A percentile compares a stretch with the other conserved stretches of the same genome.
Conservation (phyloP, 2,329 filamentous ascomycete genomes). For the Penicillium griseofulvum region DNA sequence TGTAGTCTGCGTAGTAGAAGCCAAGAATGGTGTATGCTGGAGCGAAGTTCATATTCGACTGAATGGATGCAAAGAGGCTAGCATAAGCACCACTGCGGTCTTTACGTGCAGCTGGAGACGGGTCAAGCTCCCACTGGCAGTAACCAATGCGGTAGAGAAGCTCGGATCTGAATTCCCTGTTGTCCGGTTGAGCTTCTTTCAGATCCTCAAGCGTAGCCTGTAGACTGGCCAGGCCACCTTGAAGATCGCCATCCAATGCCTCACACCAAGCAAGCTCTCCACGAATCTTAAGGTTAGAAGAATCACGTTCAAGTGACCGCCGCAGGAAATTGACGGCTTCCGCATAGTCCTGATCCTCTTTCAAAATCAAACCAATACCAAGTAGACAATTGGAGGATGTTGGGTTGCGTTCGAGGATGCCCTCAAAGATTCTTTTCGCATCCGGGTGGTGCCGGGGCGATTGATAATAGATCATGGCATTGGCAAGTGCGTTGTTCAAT, state of each 20-base stretch:
- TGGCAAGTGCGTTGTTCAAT: constrained; percentile 74
- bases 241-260: constrained; percentile 74
- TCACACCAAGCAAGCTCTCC: constrained; percentile 92
- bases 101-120: constrained; percentile 71
- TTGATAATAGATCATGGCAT: constrained; percentile 86
- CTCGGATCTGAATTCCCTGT: constrained; percentile 74
- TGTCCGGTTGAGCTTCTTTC: constrained; percentile 58
- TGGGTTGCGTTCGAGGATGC: constrained; percentile 71
- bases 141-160: constrained; percentile 83
- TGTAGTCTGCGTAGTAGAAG: constrained; percentile 87
- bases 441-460: constrained; percentile 86
- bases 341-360: constrained; percentile 86
- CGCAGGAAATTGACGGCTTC: constrained; percentile 78
- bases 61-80: constrained; percentile 78
- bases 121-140: constrained; percentile 81
- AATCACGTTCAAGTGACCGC: constrained; percentile 71
- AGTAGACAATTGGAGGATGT: constrained; percentile 79
- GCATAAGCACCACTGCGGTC: constrained; percentile 78
- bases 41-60: constrained; percentile 82
- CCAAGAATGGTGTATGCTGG: constrained; percentile 90
- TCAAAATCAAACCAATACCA: constrained; percentile 84
- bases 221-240: constrained; percentile 65
- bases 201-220: constrained; percentile 67
- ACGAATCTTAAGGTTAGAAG: constrained; percentile 71
- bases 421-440: constrained; percentile 80